Base-by-base conservation (phyloP, 2,329 filamentous ascomycete species). In the Cordyceps cicadae region DNA sequence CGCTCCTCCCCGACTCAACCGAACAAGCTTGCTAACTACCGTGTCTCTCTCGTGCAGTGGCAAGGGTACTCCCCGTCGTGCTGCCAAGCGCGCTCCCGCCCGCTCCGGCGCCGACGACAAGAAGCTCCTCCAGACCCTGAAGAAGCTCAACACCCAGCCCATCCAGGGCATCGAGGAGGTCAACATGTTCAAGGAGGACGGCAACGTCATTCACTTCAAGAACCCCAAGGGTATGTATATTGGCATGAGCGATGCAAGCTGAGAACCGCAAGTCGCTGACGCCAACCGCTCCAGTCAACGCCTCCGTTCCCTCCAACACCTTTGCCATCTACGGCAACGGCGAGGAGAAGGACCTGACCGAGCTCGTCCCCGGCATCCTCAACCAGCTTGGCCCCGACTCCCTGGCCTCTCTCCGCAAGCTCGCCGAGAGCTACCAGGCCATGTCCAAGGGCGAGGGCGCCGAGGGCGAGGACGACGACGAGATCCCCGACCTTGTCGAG, bases 171-270 rank as follows among this genome's bases (percentile, higher is more conserved):
- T 99, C 72, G 94, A 99, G 87, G 94, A 99, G 84, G 94, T 99
- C 77, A 99, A 99, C 88, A 99, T 99, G 94, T 99, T 99, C 88
- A 99, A 99, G 89, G 89, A 90, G 76, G 94, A 99, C 76, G 94
- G 94, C 78, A 99, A 99, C 79, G 94, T 99, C 78, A 97, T 99
- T 74, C 94, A 99, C 86, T 99, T 99, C 77, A 89, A 91, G 71
- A 90, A 90, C 73, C 94, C 94, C 70, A 97, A 97, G 85, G 94
- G 94, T 97, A 81, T 74, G 85, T 81, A 59, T 62, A 67, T 24
- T 64, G 19, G 5, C 29, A 49, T 7, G n/a, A n/a, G 17, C 17
- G 5, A 32, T 3, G 8, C 8, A 37, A 11, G 26, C 41, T 8
- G 3, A n/a, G 5, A 9, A 29, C 45, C 3, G 46, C 21, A 39